phyloP scores from a whole-genome alignment of 306 rosid species.

The Carpinus fangiana region DNA sequence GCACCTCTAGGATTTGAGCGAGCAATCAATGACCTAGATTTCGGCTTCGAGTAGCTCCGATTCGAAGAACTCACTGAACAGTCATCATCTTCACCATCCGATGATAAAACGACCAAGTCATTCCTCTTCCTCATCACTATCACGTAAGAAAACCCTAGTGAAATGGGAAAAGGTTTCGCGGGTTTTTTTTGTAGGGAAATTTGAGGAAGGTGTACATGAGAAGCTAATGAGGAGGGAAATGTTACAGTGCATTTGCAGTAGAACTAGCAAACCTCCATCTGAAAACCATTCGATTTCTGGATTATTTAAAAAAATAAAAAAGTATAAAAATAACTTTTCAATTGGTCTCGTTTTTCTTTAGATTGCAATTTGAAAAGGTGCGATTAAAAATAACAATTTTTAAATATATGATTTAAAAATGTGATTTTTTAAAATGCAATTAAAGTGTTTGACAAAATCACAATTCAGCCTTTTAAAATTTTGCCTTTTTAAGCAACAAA shows the following conservation, averaged over 20 bases:
- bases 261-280: not conserved
- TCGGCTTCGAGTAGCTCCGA: constrained; percentile 34
- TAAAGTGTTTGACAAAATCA: no score
- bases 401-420: no score
- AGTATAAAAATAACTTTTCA: no score
- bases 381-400: no score
- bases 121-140: constrained; percentile 61
- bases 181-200: constrained; percentile 11
- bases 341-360: no score
- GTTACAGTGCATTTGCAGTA: not conserved
- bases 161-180: constrained; percentile 14
- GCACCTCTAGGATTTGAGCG: constrained; percentile 45
- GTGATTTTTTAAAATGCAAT: no score
- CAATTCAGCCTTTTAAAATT: no score
- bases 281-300: not conserved
- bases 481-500: no score
- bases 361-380: no score
- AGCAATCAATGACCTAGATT: constrained; percentile 38
- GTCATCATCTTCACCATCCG: constrained; percentile 58
- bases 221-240: constrained; percentile 1
- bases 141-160: not conserved
- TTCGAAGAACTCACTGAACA: constrained; percentile 43
- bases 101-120: constrained; percentile 53
- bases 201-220: not conserved
- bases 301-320: no score